phyloP scores from a whole-genome alignment of 768 basidiomycete genomes.

The Boletus fagicola region DNA sequence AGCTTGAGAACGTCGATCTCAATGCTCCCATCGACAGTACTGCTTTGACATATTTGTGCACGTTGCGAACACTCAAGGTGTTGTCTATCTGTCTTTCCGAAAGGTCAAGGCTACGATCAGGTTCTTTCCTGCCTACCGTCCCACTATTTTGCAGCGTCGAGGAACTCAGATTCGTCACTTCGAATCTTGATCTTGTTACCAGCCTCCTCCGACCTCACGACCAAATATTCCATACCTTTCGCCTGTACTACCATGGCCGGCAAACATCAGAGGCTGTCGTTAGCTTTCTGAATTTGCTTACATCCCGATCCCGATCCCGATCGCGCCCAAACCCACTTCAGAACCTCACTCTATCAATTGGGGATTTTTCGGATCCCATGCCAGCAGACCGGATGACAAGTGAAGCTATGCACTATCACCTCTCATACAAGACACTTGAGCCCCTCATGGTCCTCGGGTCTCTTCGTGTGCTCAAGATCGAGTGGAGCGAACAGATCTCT shows the following conservation, averaged over 20 bases:
- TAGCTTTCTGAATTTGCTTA: slow-evolving; percentile 2
- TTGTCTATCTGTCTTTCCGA: background rate
- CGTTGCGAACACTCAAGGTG: slow-evolving; percentile 6
- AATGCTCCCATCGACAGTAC: background rate
- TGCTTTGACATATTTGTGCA: slow-evolving; percentile 7
- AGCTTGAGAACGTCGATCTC: background rate
- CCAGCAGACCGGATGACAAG: background rate
- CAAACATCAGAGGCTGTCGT: background rate
- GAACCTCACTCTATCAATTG: background rate
- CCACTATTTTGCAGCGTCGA: background rate
- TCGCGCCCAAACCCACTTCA: background rate
- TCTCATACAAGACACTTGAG: slow-evolving; percentile 7
- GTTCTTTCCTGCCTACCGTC: background rate
- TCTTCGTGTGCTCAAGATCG: slow-evolving; percentile 6
- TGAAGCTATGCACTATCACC: background rate
- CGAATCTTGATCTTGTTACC: slow-evolving; percentile 6
- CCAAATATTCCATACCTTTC: slow-evolving; percentile 9
- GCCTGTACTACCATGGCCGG: background rate
- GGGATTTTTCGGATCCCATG: background rate
- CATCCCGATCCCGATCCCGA: no score
- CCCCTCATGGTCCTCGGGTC: slow-evolving; percentile 2
- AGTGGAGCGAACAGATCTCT: slow-evolving; percentile 13
- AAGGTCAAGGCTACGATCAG: background rate
- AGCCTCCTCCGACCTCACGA: slow-evolving; percentile 3
- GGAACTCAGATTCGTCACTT: background rate